Conservation (phyloP, 805 yeast species). For the Yarrowia alimentaria region DNA sequence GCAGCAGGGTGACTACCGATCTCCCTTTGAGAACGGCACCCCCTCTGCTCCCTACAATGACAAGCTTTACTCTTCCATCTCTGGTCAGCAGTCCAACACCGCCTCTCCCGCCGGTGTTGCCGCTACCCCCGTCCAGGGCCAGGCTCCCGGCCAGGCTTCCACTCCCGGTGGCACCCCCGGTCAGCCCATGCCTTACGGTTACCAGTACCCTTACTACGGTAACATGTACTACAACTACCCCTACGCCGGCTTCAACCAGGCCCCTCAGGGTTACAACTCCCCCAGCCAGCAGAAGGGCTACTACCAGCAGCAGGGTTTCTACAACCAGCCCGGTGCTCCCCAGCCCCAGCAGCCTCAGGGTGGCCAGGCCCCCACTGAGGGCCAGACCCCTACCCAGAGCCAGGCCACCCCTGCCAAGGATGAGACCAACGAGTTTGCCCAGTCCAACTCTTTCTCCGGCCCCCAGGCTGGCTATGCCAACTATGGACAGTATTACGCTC, state of each 20-base stretch:
- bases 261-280: conserved; percentile 24
- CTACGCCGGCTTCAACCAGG: conserved; percentile 24
- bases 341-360: conserved; percentile 3
- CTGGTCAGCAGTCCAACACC: conserved; percentile 24
- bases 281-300: conserved; percentile 24
- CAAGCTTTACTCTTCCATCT: conserved; percentile 26
- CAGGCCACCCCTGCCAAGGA: conserved; percentile 16
- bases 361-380: conserved; percentile 7
- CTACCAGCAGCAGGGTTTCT: conserved; percentile 28
- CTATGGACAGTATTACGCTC: conserved; percentile 27
- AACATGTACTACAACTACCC: conserved; percentile 28
- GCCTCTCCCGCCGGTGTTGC: conserved; percentile 27
- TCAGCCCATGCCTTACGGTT: conserved; percentile 23
- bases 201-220: conserved; percentile 28
- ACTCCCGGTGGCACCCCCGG: too few species aligned
- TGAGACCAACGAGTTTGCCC: conserved; percentile 5
- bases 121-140: conserved; percentile 28
- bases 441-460: conserved; percentile 16
- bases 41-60: conserved; percentile 21
- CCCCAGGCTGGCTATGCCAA: conserved; percentile 27
- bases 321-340: conserved; percentile 20
- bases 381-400: conserved; percentile 17
- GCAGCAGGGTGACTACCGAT: conserved; percentile 22
- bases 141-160: too few species aligned
- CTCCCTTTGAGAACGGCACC: conserved; percentile 27